Evolutionary conservation across 2,329 filamentous ascomycete species (phyloP).

Genomic region (Pseudonectria foliicola): DNA sequence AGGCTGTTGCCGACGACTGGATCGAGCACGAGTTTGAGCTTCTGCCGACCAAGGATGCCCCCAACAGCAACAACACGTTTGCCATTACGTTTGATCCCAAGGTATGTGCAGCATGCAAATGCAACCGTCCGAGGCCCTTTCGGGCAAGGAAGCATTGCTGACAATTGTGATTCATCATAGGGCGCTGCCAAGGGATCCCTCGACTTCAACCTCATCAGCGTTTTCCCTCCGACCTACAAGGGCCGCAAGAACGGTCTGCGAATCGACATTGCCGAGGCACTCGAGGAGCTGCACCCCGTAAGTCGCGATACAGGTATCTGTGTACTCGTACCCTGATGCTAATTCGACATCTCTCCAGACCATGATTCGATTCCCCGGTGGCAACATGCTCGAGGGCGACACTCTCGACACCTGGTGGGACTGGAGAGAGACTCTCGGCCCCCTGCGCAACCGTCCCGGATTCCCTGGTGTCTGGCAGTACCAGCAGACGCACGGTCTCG

Average conservation of each 20-base stretch:
- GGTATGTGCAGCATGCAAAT: no score
- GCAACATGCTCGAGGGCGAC: conserved; percentile 51
- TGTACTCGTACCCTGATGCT: accelerated
- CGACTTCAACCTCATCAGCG: conserved; percentile 51
- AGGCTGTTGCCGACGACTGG: conserved; percentile 35
- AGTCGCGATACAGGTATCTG: conserved; percentile 1
- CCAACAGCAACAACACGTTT: conserved; percentile 50
- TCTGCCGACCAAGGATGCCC: conserved; percentile 36
- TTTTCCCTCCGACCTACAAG: conserved; percentile 56
- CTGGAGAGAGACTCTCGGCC: conserved; percentile 48
- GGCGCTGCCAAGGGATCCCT: conserved; percentile 34
- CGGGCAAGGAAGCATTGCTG: no score
- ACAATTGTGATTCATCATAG: conserved; percentile 9
- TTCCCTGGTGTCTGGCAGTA: conserved; percentile 53
- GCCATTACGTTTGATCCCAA: conserved; percentile 43
- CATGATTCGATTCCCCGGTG: conserved; percentile 60
- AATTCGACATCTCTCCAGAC: conserved; percentile 20
- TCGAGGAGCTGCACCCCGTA: conserved; percentile 45
- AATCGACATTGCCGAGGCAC: conserved; percentile 44
- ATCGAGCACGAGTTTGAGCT: conserved; percentile 44
- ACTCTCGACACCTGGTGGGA: conserved; percentile 39
- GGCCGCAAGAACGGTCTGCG: conserved; percentile 50
- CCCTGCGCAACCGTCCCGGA: conserved; percentile 47
- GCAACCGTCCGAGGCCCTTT: no score
- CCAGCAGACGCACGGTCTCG: conserved; percentile 55